phyloP scores from a whole-genome alignment of 495 filamentous ascomycete genomes.

The Lasiosphaeria hispida region DNA sequence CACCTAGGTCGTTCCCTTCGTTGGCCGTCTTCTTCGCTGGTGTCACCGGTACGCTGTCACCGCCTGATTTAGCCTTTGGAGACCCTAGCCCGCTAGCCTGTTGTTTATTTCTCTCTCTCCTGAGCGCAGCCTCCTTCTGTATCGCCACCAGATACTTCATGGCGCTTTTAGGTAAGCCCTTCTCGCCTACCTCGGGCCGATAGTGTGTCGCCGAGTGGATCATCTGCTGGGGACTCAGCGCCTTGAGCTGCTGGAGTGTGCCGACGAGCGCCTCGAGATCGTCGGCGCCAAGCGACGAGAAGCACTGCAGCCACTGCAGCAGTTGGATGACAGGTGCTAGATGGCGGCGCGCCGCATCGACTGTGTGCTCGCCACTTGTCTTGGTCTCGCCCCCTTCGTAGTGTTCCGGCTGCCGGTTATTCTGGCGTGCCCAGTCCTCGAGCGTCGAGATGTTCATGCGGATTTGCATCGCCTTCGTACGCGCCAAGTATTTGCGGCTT shows the following conservation, averaged over 20 bases:
- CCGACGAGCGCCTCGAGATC: constrained; percentile 80
- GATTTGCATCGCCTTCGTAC: constrained; percentile 99
- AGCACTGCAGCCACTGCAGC: constrained; percentile 96
- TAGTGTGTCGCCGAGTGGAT: constrained; percentile 92
- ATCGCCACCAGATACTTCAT: constrained; percentile 80
- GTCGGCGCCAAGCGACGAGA: constrained; percentile 86
- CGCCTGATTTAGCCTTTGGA: constrained; percentile 27
- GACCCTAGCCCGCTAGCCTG: constrained; percentile 26
- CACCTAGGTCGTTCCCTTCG: constrained; percentile 13
- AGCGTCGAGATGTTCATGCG: constrained; percentile 95
- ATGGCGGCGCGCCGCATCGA: constrained; percentile 79
- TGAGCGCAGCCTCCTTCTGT: constrained; percentile 66
- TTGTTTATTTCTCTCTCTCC: constrained; percentile 46
- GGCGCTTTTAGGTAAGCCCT: constrained; percentile 77
- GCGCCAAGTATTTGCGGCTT: constrained; percentile 87
- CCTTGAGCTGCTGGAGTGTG: constrained; percentile 83
- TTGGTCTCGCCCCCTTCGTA: constrained; percentile 88
- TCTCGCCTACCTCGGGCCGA: constrained; percentile 91
- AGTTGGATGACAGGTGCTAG: constrained; percentile 90
- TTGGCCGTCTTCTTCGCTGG: constrained; percentile 37
- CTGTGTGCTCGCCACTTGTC: constrained; percentile 79
- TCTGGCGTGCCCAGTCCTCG: constrained; percentile 92
- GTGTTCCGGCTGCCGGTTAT: constrained; percentile 93
- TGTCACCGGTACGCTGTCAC: constrained; percentile 37
- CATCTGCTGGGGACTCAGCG: constrained; percentile 82